These are phyloP conservation scores for Fusarium setosum DNA, from an alignment of 2,329 filamentous ascomycete species.

Conservation along the genomic window DNA sequence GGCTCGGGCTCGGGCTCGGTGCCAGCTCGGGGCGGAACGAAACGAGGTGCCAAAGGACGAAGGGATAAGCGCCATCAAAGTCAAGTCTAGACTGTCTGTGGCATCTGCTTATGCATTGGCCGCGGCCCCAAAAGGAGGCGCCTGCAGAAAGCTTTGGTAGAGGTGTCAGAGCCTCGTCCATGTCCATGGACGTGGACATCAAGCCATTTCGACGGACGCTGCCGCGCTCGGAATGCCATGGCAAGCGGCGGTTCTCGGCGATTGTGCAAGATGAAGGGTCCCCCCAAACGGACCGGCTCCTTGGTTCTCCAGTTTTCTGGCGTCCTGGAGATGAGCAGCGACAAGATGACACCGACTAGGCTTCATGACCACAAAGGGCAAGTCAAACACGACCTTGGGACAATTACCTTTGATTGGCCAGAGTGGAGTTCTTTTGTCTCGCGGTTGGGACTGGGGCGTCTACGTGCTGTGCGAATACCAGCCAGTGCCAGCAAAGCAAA, in stretches of 20 bases:
- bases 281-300: slow-evolving; percentile 33
- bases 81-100: slow-evolving; percentile 18
- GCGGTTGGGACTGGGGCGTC: slow-evolving; percentile 22
- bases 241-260: slow-evolving; percentile 36
- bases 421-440: neutral
- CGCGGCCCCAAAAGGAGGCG: slow-evolving; percentile 13
- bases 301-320: slow-evolving; percentile 28
- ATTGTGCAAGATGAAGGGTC: slow-evolving; percentile 9
- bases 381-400: slow-evolving; percentile 10
- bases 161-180: slow-evolving; percentile 8
- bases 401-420: slow-evolving; percentile 18
- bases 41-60: slow-evolving; percentile 13
- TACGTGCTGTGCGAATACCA: slow-evolving; percentile 5
- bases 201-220: slow-evolving; percentile 20
- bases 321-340: slow-evolving; percentile 7
- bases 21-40: slow-evolving; percentile 21
- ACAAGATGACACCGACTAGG: slow-evolving; percentile 9
- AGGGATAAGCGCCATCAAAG: slow-evolving; percentile 12
- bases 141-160: slow-evolving; percentile 3
- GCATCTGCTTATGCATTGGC: slow-evolving; percentile 26
- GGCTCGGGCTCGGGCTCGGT: slow-evolving; percentile 1
- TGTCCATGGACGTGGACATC: neutral
- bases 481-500: slow-evolving; percentile 1
- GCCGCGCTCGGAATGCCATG: slow-evolving; percentile 37
- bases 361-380: slow-evolving; percentile 26